These are phyloP conservation scores for Oemleria cerasiformis DNA, from an alignment of 306 rosid species.

Conservation along the genomic window DNA sequence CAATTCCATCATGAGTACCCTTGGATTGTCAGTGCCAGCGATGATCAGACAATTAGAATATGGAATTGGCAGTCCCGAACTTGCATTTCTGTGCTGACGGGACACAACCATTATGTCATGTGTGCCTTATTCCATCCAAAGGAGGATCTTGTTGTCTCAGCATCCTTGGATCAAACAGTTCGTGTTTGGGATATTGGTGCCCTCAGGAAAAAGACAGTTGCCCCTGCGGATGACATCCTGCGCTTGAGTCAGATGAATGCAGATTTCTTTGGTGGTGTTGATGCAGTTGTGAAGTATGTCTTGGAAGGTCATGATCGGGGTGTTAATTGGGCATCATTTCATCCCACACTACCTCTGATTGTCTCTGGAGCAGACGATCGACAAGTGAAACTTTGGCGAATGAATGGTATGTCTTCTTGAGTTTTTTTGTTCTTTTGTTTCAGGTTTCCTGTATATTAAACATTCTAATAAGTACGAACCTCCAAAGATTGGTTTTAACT, in stretches of 20 bases:
- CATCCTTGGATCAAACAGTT: conserved; percentile 84
- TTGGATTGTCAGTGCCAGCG: conserved; percentile 94
- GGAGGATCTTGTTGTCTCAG: conserved; percentile 86
- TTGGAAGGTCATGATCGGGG: conserved; percentile 97
- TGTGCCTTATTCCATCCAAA: conserved; percentile 86
- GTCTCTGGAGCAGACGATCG: conserved; percentile 94
- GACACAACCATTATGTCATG: conserved; percentile 93
- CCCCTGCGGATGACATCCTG: conserved; percentile 79
- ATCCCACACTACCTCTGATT: conserved; percentile 82
- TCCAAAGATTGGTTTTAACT: conserved; percentile 4
- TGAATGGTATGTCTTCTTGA: conserved; percentile 55
- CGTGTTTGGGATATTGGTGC: conserved; percentile 97
- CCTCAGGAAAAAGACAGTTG: conserved; percentile 71
- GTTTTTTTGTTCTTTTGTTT: not conserved
- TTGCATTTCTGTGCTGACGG: conserved; percentile 84
- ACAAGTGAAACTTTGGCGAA: conserved; percentile 88
- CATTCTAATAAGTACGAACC: not conserved
- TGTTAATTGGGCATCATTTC: conserved; percentile 92
- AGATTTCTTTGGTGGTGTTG: conserved; percentile 84
- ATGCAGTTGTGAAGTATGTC: conserved; percentile 82
- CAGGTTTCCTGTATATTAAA: not conserved
- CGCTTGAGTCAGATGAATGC: conserved; percentile 87
- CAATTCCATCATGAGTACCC: conserved; percentile 88
- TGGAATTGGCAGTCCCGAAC: conserved; percentile 98
- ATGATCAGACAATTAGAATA: conserved; percentile 85